phyloP scores from a whole-genome alignment of 208 protist genomes.

The Phytomonas sp. region DNA sequence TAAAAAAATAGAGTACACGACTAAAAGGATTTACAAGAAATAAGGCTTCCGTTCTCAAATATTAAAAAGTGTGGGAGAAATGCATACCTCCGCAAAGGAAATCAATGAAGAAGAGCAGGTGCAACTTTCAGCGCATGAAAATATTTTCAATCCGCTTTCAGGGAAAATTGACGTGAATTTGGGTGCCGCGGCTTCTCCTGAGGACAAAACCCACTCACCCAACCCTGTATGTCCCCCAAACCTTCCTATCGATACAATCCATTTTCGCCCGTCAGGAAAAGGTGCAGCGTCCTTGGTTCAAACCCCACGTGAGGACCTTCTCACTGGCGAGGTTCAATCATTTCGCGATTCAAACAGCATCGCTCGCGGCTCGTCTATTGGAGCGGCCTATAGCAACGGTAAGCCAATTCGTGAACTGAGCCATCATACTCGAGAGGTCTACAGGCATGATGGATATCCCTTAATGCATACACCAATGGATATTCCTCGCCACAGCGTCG shows the following conservation, averaged over 20 bases:
- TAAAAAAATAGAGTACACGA: not conserved
- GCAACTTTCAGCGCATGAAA: not conserved
- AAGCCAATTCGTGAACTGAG: not conserved
- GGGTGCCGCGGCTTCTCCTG: not conserved
- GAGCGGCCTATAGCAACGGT: conserved; percentile 6
- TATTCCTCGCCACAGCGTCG: not conserved
- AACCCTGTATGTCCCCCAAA: not conserved
- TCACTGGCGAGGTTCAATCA: conserved; percentile 66
- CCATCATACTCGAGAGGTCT: not conserved
- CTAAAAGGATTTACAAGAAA: not conserved
- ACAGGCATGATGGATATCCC: not conserved
- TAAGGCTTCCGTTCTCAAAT: not conserved
- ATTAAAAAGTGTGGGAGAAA: not conserved
- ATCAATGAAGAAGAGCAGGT: not conserved
- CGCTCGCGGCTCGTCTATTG: conserved; percentile 33
- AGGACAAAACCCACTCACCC: not conserved
- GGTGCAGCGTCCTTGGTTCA: not conserved
- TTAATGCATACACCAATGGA: not conserved
- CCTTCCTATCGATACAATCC: not conserved
- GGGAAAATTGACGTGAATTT: not conserved
- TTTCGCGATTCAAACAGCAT: conserved; percentile 52
- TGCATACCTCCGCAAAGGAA: not conserved
- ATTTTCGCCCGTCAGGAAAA: not conserved
- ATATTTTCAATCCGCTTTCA: not conserved
- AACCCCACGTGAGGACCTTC: conserved; percentile 26